Percentiles rank a stretch among this genome's conserved stretches.
These are phyloP conservation scores for Mercurialis annua DNA, from an alignment of 345 rosid genomes.

Conservation along the genomic window DNA sequence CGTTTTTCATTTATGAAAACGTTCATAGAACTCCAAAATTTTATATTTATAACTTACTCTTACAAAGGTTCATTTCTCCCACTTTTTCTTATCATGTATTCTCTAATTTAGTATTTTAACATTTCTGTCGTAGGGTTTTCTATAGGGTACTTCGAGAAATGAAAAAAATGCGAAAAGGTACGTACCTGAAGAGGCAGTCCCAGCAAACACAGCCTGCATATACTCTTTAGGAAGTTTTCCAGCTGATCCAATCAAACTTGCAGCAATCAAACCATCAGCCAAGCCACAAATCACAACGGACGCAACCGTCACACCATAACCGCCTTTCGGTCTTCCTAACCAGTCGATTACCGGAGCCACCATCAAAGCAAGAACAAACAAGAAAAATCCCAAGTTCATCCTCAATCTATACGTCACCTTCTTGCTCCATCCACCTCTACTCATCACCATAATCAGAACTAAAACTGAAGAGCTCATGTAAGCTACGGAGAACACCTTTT, in stretches of 20 bases:
- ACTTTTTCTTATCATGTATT: no score
- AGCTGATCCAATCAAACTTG: conserved; percentile 81
- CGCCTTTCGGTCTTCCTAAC: conserved; percentile 34
- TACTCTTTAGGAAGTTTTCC: conserved; percentile 84
- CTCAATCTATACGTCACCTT: conserved; percentile 51
- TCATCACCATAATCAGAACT: conserved; percentile 54
- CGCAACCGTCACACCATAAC: conserved; percentile 49
- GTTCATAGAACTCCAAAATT: no score
- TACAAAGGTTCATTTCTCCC: no score
- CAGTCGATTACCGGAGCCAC: conserved; percentile 66
- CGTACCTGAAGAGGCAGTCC: conserved; percentile 93
- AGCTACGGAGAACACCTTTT: conserved; percentile 82
- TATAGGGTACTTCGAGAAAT: no score
- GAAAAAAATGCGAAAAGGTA: background rate
- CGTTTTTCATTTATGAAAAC: no score
- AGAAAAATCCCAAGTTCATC: conserved; percentile 75
- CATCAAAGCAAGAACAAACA: conserved; percentile 71
- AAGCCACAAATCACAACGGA: conserved; percentile 73
- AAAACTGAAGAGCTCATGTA: conserved; percentile 81
- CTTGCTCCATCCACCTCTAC: conserved; percentile 53
- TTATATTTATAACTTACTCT: no score
- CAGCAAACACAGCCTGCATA: conserved; percentile 96
- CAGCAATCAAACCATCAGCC: conserved; percentile 86
- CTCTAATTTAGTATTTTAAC: no score
- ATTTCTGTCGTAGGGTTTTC: no score